Evolutionary conservation across 225 moss, liverwort and hornwort species (phyloP), one percentile per base, ranked within the genome.

Genomic region (Marchantia polymorpha): DNA sequence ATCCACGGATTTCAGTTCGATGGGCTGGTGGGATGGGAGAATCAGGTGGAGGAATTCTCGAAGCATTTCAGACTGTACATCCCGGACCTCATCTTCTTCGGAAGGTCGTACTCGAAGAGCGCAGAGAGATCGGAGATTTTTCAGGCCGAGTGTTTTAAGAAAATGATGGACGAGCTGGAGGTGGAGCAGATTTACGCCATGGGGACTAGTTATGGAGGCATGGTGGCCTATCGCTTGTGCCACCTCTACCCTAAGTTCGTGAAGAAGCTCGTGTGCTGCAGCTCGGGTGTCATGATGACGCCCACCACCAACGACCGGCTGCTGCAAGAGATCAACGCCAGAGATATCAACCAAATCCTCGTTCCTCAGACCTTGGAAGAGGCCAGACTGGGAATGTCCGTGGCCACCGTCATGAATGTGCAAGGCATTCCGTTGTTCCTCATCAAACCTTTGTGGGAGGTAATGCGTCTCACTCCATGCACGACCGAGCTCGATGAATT

Each of bases 191-290:
- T 82, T 8, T 66, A 85, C 56, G 54, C 83, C 6, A 76, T 88
- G 73, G 88, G 88, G 30, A 86, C 88, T 9, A 88, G 88, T 30
- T 88, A 88, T 30, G 88, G 88, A 22, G 88, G 86, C 4, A 85
- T 88, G 47, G 77, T 86, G 16, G 85, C 30, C 27, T 88, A 88
- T 58, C 68, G 73, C 23, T 77, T 86, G 85, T 86, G 86, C 10
- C 48, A 77, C 52, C 68, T 69, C 15, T 86, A 81, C 59, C 88
- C 88, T 3, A 68, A 86, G 10, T 64, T 84, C 9, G 83, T 88
- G 61, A 54, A 77, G 22, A 83, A 72, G 58, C 22, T 88, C 12
- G 88, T 88, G 46, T 81, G 86, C 0, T 73, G 86, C 22, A 88
- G 88, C 80, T 80, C 83, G 13, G 88, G 88, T 12, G 86, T 88